phyloP scores from a whole-genome alignment of 2,329 filamentous ascomycete genomes.

The Colletotrichum camelliae region DNA sequence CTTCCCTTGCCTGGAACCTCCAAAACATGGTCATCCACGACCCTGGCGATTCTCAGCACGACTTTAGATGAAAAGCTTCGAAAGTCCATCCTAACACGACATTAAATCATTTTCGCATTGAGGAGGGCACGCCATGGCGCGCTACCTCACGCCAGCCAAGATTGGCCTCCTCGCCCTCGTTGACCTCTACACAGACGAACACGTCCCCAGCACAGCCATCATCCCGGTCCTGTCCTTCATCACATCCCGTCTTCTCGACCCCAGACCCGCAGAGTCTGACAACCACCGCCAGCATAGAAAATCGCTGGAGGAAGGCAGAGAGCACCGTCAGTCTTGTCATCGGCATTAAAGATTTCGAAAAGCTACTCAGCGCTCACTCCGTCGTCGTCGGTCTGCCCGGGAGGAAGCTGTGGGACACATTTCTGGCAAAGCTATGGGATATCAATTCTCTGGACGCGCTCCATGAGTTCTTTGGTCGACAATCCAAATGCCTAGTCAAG shows the following conservation, averaged over 20 bases:
- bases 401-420: conserved; percentile 84
- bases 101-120: neutral
- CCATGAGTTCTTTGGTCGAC: conserved; percentile 74
- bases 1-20: neutral
- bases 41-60: neutral
- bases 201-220: conserved; percentile 72
- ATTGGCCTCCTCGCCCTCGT: conserved; percentile 82
- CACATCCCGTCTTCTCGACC: conserved; percentile 69
- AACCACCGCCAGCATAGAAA: conserved; percentile 27
- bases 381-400: conserved; percentile 69
- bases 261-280: conserved; percentile 36
- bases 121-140: conserved; percentile 61
- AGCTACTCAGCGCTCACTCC: conserved; percentile 56
- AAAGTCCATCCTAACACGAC: neutral
- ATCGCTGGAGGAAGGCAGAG: conserved; percentile 55
- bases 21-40: neutral
- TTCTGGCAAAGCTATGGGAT: conserved; percentile 82
- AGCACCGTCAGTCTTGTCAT: conserved; percentile 57
- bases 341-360: conserved; percentile 64
- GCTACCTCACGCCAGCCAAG: conserved; percentile 88
- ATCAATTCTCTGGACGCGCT: conserved; percentile 83
- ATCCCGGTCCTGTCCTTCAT: conserved; percentile 82
- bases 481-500: conserved; percentile 64
- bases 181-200: conserved; percentile 78
- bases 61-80: neutral